Conservation (phyloP, 805 yeast genomes). For the Candida maltosa region DNA sequence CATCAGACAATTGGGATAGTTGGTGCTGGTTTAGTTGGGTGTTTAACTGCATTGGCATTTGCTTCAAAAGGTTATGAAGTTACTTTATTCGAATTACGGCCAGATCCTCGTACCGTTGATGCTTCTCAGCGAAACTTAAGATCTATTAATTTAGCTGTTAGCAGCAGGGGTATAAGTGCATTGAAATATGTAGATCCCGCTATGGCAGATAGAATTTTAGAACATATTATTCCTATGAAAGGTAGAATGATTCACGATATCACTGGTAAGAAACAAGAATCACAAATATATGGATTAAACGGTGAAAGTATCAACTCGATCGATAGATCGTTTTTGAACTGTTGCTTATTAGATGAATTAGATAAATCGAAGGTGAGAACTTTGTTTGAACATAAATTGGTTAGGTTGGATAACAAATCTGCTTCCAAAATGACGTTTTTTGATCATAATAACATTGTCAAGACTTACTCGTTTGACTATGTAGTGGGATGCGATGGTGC, state of each 20-base stretch:
- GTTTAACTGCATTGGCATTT: conserved; percentile 78
- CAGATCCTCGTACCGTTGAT: conserved; percentile 51
- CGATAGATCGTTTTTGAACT: conserved; percentile 70
- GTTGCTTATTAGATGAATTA: conserved; percentile 60
- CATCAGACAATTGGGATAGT: conserved; percentile 48
- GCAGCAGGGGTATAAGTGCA: conserved; percentile 77
- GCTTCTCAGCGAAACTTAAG: conserved; percentile 40
- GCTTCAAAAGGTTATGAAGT: conserved; percentile 71
- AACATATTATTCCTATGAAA: conserved; percentile 74
- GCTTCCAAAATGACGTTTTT: conserved; percentile 1
- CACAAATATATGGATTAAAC: conserved; percentile 74
- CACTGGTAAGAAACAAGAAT: conserved; percentile 52
- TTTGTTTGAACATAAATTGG: conserved; percentile 56
- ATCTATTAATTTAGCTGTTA: conserved; percentile 86
- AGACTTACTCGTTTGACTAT: conserved; percentile 44
- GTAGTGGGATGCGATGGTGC: conserved; percentile 87
- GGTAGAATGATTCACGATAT: conserved; percentile 87
- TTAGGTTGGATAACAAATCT: conserved; percentile 27
- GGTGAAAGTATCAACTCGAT: conserved; percentile 87
- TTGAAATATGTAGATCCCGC: conserved; percentile 57
- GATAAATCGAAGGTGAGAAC: conserved; percentile 40
- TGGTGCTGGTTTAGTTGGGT: conserved; percentile 92
- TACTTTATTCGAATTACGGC: conserved; percentile 65
- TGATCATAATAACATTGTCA: conserved; percentile 11
- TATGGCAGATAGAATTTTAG: conserved; percentile 54